A percentile compares a stretch with the other conserved stretches of the same genome.
Evolutionary conservation across 371 early-diverging fungal genomes (phyloP).

Genomic region (Mucor circinelloides): DNA sequence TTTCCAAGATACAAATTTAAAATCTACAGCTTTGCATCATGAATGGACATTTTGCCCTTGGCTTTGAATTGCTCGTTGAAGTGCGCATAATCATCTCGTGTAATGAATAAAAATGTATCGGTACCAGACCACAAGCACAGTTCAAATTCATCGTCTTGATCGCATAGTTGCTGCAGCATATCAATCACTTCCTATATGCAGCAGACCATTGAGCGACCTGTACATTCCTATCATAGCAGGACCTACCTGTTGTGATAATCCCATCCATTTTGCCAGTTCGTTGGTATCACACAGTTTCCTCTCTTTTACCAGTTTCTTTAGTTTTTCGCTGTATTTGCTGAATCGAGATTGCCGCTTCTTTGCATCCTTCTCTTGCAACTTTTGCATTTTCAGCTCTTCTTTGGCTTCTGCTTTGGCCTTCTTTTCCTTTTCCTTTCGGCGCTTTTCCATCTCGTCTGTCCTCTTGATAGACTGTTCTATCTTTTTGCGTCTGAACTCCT

Average conservation of each 20-base stretch:
- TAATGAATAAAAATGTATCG: constrained; percentile 26
- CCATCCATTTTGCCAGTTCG: constrained; percentile 11
- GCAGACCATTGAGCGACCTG: too few species aligned
- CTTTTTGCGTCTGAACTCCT: constrained; percentile 34
- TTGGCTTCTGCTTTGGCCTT: constrained; percentile 36
- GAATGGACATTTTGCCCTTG: constrained; percentile 24
- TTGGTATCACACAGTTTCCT: constrained; percentile 15
- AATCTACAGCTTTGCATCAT: constrained; percentile 1
- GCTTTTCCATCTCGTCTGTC: constrained; percentile 36
- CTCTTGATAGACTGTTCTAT: constrained; percentile 38
- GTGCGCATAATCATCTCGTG: constrained; percentile 19
- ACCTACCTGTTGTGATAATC: constrained; percentile 12
- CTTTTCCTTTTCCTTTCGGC: constrained; percentile 33
- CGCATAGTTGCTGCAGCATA: constrained; percentile 24
- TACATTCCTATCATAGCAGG: neutral
- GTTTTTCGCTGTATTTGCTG: constrained; percentile 32
- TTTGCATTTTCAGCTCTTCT: constrained; percentile 29
- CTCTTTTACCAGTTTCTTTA: constrained; percentile 32
- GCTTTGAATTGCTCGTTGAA: constrained; percentile 1
- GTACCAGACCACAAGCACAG: constrained; percentile 26
- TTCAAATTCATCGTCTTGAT: constrained; percentile 18
- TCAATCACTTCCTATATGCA: constrained; percentile 12
- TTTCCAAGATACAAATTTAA: constrained; percentile 21
- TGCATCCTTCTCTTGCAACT: constrained; percentile 35
- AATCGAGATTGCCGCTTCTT: constrained; percentile 29